A percentile compares a stretch with the other conserved stretches of the same genome.
These are phyloP conservation scores for Radiomyces spectabilis DNA, from an alignment of 192 early-diverging fungal genomes.

Conservation along the genomic window DNA sequence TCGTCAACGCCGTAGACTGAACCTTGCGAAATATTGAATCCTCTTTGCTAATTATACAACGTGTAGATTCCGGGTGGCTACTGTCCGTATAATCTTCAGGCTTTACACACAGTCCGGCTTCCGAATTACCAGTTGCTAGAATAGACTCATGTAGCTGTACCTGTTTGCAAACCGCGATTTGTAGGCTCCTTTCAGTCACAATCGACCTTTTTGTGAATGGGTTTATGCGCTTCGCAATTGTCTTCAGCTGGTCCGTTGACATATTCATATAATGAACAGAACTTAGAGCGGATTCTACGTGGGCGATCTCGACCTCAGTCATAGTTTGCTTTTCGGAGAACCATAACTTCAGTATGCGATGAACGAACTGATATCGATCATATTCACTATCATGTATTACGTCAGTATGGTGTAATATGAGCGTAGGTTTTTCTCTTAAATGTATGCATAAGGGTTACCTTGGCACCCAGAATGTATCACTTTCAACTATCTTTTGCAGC, in stretches of 20 bases:
- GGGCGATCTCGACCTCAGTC: conserved; percentile 5
- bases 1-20: too few species aligned
- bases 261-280: conserved; percentile 49
- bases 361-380: conserved; percentile 41
- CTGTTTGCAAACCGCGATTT: conserved; percentile 49
- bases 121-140: conserved; percentile 27
- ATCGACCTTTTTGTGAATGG: conserved; percentile 22
- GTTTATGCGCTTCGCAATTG: conserved; percentile 32
- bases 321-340: not conserved
- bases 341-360: not conserved
- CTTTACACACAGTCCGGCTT: conserved; percentile 18
- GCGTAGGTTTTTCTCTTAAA: not conserved
- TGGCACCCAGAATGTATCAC: conserved; percentile 53
- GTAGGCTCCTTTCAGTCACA: conserved; percentile 23
- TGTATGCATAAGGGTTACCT: conserved; percentile 7
- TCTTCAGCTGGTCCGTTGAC: conserved; percentile 40
- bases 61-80: too few species aligned
- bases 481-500: conserved; percentile 36
- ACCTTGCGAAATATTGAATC: too few species aligned
- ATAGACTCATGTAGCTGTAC: conserved; percentile 35
- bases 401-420: not conserved
- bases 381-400: conserved; percentile 31
- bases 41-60: too few species aligned
- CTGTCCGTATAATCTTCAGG: not conserved
- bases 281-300: conserved; percentile 15